Base-by-base conservation (phyloP, 164 flowering plant genomes). In the Aristolochia californica region DNA sequence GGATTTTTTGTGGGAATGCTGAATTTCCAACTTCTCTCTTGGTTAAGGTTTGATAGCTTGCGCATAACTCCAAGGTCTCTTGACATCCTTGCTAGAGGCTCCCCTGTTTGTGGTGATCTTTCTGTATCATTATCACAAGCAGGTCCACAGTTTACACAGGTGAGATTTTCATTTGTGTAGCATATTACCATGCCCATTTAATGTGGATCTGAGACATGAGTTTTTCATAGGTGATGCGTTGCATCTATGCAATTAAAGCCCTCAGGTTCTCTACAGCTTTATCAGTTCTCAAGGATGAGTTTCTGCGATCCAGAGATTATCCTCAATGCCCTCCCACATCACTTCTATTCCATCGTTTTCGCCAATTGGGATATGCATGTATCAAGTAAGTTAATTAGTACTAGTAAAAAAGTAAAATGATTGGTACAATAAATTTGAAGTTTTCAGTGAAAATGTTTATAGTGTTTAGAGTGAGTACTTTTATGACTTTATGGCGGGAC, bases 81-180 rank as follows among this genome's bases (percentile, higher is more conserved):
- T 62, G 96, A 94, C 62, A 83, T 94, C 72, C 96, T 94, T 61
- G 83, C 97, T 43, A 76, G 75, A 72, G 96, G 97, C 65, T 72
- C 99, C 68, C 96, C 99, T 50, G 85, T 90, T 61, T 94, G 97
- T 77, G 99, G 99, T 63, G 96, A 90, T 75, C 96, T 94, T 70
- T 96, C 99, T 56, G 95, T 94, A 54, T 78, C 99, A 71, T 68
- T 94, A 63, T 88, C 99, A 40, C 99, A 94, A 76, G 80, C 97
- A 25, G 91, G 99, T 53, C 95, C 97, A 48, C 99, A 94, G 75
- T 94, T 94, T 69, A 88, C 97, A 38, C 99, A 93, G 87, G 99
- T 89, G 62, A 62, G 66, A 18, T 21, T 62, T 25, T 11, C 40
- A 3, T 34, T 9, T 34, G 40, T 34, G 40, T 34, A 34, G 40